A percentile compares a stretch with the other conserved stretches of the same genome.
phyloP scores from a whole-genome alignment of 2,329 filamentous ascomycete species.

The Tolypocladium amazonense region DNA sequence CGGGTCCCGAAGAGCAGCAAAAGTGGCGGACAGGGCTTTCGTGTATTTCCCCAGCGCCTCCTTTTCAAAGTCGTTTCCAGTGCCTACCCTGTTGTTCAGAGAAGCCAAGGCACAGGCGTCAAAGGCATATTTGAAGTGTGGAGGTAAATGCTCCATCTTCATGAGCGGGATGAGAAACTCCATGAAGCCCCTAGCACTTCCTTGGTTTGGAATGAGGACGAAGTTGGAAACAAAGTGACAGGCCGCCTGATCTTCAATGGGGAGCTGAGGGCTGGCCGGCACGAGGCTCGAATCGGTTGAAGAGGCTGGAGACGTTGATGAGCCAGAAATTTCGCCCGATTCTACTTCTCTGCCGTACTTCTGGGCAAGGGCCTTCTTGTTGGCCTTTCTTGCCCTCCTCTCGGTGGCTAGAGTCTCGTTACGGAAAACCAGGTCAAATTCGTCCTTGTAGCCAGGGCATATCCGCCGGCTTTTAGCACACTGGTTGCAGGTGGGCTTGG shows the following conservation, averaged over 20 bases:
- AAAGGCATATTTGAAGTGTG: conserved; percentile 46
- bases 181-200: conserved; percentile 43
- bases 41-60: conserved; percentile 42
- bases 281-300: conserved; percentile 7
- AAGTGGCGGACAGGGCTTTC: conserved; percentile 41
- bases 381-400: conserved; percentile 47
- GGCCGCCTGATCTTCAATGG: conserved; percentile 43
- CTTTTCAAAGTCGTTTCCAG: conserved; percentile 21
- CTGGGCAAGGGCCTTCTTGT: conserved; percentile 31
- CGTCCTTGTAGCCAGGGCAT: conserved; percentile 59
- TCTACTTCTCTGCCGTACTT: conserved; percentile 19
- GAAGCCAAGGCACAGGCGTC: conserved; percentile 49
- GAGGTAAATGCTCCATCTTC: conserved; percentile 28
- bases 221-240: conserved; percentile 54
- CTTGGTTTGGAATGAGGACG: conserved; percentile 40
- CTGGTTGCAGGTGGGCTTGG: conserved; percentile 54
- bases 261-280: conserved; percentile 26
- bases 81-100: conserved; percentile 37
- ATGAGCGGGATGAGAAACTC: conserved; percentile 49
- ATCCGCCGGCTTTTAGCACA: conserved; percentile 52
- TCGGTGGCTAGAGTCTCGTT: conserved; percentile 62
- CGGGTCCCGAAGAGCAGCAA: conserved; percentile 41
- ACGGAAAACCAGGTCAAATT: conserved; percentile 62
- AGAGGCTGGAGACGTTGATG: conserved; percentile 6
- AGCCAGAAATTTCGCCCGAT: conserved; percentile 5